phyloP scores from a whole-genome alignment of 2,329 filamentous ascomycete genomes.

The Cladosporium austrohemisphaericum region DNA sequence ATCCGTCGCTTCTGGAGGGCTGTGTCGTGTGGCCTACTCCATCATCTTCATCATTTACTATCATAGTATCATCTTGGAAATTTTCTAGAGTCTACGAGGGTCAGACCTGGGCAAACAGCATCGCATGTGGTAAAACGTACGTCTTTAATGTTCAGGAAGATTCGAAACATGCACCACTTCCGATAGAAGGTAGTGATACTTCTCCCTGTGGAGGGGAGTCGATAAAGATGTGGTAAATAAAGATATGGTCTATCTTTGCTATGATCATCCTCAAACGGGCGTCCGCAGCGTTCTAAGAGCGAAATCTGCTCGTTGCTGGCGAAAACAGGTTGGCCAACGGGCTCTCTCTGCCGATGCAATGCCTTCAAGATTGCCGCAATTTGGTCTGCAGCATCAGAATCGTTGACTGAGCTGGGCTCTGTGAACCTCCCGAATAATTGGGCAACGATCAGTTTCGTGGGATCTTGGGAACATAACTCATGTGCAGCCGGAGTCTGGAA shows the following conservation, averaged over 20 bases:
- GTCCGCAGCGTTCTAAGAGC: background rate
- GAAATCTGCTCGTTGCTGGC: background rate
- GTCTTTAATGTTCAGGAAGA: background rate
- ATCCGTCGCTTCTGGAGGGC: background rate
- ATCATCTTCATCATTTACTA: background rate
- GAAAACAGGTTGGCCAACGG: background rate
- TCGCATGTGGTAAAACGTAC: background rate
- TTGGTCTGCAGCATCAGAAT: background rate
- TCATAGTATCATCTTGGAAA: background rate
- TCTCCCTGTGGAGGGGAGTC: background rate
- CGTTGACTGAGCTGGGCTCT: background rate
- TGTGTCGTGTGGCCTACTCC: background rate
- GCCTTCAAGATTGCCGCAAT: background rate
- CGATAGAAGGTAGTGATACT: conserved; percentile 5
- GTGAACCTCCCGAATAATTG: conserved; percentile 5
- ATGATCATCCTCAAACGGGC: conserved; percentile 10
- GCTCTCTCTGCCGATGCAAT: background rate
- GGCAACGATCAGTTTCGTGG: background rate
- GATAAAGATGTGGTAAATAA: conserved; percentile 6
- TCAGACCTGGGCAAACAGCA: background rate
- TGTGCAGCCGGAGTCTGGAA: conserved; percentile 4
- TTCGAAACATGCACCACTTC: conserved; percentile 8
- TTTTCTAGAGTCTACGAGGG: background rate
- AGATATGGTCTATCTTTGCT: background rate
- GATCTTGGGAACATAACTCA: background rate